phyloP scores from a whole-genome alignment of 768 basidiomycete species.

The Tephrocybe rancida region DNA sequence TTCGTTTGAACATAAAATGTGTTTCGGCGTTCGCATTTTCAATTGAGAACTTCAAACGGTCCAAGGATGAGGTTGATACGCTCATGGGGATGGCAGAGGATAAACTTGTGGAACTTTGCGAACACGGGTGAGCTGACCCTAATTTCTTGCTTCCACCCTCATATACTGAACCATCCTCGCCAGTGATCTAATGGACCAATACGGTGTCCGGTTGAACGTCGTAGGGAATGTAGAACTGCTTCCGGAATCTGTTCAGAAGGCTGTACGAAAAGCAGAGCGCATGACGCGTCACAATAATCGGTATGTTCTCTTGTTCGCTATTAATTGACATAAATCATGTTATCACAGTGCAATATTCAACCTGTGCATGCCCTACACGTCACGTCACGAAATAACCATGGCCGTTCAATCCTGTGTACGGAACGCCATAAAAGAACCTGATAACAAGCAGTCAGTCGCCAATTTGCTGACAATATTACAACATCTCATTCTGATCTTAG shows the following conservation, averaged over 20 bases:
- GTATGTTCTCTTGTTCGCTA: conserved; percentile 38
- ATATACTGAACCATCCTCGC: background rate
- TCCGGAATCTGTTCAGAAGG: conserved; percentile 72
- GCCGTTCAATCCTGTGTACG: conserved; percentile 63
- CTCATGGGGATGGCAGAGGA: conserved; percentile 83
- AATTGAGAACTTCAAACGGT: conserved; percentile 95
- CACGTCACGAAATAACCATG: conserved; percentile 87
- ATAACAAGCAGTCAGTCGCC: conserved; percentile 9
- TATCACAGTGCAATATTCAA: conserved; percentile 81
- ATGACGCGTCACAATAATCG: conserved; percentile 74
- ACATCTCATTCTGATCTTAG: conserved; percentile 13
- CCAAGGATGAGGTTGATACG: conserved; percentile 81
- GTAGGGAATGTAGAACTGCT: conserved; percentile 78
- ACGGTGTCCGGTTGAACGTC: conserved; percentile 85
- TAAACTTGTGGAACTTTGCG: conserved; percentile 77
- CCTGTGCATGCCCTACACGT: conserved; percentile 90
- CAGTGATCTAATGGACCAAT: conserved; percentile 78
- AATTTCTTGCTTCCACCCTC: background rate
- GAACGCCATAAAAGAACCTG: conserved; percentile 31
- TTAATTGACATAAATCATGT: background rate
- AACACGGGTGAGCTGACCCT: conserved; percentile 66
- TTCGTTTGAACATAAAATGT: conserved; percentile 75
- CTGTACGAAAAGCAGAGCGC: conserved; percentile 70
- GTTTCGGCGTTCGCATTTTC: conserved; percentile 98
- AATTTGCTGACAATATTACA: background rate